A percentile compares a stretch with the other conserved stretches of the same genome.
These are phyloP conservation scores for Toxicodendron radicans DNA, from an alignment of 345 rosid species.

Conservation along the genomic window DNA sequence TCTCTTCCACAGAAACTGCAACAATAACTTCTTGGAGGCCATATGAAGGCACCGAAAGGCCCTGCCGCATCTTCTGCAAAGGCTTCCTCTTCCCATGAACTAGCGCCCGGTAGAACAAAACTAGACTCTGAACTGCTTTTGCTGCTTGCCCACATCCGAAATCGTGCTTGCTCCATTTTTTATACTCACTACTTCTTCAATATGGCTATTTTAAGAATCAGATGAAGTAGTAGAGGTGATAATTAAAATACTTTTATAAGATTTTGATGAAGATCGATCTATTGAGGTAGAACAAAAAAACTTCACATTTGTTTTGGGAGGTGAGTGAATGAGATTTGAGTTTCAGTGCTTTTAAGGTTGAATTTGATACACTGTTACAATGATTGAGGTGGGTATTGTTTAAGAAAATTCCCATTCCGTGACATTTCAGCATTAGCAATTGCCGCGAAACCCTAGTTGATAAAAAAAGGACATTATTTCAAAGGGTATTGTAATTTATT, in stretches of 20 bases:
- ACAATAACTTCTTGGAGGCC: constrained; percentile 52
- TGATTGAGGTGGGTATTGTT: not conserved
- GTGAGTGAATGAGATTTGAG: too few species aligned
- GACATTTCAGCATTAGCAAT: not conserved
- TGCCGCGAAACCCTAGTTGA: not conserved
- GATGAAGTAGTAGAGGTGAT: too few species aligned
- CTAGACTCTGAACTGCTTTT: constrained; percentile 1
- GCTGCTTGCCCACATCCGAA: not conserved
- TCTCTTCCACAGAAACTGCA: constrained; percentile 53
- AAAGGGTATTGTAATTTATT: not conserved
- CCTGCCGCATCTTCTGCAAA: constrained; percentile 27
- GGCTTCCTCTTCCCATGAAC: constrained; percentile 29
- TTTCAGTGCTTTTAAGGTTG: not conserved
- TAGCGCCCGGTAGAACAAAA: not conserved
- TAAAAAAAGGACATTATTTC: not conserved
- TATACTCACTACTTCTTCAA: not conserved
- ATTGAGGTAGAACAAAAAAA: too few species aligned
- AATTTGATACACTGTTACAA: not conserved
- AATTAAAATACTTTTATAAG: too few species aligned
- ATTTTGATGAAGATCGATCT: too few species aligned
- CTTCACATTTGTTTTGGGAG: not conserved
- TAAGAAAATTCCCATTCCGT: not conserved
- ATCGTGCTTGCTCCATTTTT: not conserved
- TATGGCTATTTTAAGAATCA: not conserved
- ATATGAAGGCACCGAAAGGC: constrained; percentile 20